A percentile compares a stretch with the other conserved stretches of the same genome.
phyloP scores from a whole-genome alignment of 169 alveolate genomes.

The Cryptosporidium sp. region DNA sequence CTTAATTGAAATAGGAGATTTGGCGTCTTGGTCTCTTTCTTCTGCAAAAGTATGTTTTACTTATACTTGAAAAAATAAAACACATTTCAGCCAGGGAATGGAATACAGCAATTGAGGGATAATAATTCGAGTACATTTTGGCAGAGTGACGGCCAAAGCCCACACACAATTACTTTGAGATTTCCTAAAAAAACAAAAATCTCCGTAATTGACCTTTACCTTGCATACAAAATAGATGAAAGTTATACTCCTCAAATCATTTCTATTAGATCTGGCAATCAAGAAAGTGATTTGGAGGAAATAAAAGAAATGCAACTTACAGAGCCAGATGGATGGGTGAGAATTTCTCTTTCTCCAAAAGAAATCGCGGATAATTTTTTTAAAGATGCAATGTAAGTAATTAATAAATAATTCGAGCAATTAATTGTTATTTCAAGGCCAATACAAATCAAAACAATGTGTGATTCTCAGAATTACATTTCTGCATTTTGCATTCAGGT shows the following conservation, averaged over 20 bases:
- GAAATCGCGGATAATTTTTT: slow-evolving; percentile 78
- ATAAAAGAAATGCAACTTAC: slow-evolving; percentile 69
- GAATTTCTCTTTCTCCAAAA: slow-evolving; percentile 76
- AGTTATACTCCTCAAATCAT: slow-evolving; percentile 87
- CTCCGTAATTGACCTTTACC: slow-evolving; percentile 84
- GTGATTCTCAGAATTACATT: slow-evolving; percentile 77
- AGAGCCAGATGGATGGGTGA: slow-evolving; percentile 75
- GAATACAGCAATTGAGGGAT: slow-evolving; percentile 85
- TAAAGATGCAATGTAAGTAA: slow-evolving; percentile 82
- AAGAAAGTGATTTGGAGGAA: slow-evolving; percentile 79
- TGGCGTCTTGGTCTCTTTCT: slow-evolving; percentile 74
- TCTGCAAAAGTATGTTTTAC: slow-evolving; percentile 53
- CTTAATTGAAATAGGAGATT: slow-evolving; percentile 62
- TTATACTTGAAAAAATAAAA: not conserved
- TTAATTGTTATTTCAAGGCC: slow-evolving; percentile 78
- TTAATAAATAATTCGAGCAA: slow-evolving; percentile 77
- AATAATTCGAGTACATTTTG: slow-evolving; percentile 86
- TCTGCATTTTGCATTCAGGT: slow-evolving; percentile 75
- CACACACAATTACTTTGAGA: slow-evolving; percentile 86
- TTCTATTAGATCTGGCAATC: slow-evolving; percentile 85
- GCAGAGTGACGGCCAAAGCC: slow-evolving; percentile 88
- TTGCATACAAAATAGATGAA: slow-evolving; percentile 86
- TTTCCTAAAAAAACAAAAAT: slow-evolving; percentile 83
- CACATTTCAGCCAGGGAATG: slow-evolving; percentile 75
- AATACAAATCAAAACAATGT: slow-evolving; percentile 80